A percentile compares a stretch with the other conserved stretches of the same genome.
Conservation (phyloP, 2,329 filamentous ascomycete species). For the Beauveria medogensis region DNA sequence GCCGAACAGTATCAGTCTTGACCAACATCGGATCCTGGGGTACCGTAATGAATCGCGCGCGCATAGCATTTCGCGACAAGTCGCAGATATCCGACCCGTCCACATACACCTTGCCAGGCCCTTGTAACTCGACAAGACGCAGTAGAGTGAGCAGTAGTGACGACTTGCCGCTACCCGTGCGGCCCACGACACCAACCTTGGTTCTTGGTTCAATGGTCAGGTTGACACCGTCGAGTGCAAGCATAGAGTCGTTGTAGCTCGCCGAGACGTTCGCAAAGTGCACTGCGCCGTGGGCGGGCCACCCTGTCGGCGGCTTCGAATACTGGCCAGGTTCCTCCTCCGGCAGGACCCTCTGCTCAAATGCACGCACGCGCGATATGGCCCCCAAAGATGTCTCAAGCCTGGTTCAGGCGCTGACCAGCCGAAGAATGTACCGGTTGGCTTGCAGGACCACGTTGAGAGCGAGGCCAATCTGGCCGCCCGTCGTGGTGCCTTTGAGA, state of each 20-base stretch:
- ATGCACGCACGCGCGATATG: slow-evolving; percentile 15
- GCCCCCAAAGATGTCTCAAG: slow-evolving; percentile 21
- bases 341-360: slow-evolving; percentile 13
- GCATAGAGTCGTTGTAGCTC: slow-evolving; percentile 10
- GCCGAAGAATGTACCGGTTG: background rate
- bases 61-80: slow-evolving; percentile 32
- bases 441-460: background rate
- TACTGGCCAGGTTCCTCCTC: slow-evolving; percentile 14
- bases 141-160: slow-evolving; percentile 35
- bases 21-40: slow-evolving; percentile 12
- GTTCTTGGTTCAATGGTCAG: slow-evolving; percentile 36
- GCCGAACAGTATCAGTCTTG: slow-evolving; percentile 12
- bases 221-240: slow-evolving; percentile 34
- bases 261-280: slow-evolving; percentile 16
- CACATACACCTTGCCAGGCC: slow-evolving; percentile 30
- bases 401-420: background rate
- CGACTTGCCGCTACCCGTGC: slow-evolving; percentile 42
- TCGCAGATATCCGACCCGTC: slow-evolving; percentile 33
- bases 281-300: slow-evolving; percentile 16
- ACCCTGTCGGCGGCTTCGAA: slow-evolving; percentile 12
- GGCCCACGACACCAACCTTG: slow-evolving; percentile 41
- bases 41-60: slow-evolving; percentile 26
- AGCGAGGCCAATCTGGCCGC: background rate
- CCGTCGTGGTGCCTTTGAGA: background rate
- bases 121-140: slow-evolving; percentile 32